Percentiles rank a stretch among this genome's conserved stretches.
Conservation (phyloP, 192 early-diverging fungal genomes). For the Coemansia biformis region DNA sequence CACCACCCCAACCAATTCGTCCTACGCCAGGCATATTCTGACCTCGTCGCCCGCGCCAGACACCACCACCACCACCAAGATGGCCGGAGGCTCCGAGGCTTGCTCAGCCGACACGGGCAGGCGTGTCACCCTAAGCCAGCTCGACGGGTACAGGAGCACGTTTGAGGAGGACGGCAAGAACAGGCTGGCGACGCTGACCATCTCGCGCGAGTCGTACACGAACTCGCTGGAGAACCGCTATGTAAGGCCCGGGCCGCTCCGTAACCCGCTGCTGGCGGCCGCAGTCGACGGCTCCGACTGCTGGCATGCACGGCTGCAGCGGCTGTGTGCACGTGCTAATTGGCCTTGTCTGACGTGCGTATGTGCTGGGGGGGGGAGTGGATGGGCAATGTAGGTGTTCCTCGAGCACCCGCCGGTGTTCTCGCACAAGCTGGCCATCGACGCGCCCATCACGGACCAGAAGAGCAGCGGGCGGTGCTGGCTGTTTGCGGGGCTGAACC, state of each 20-base stretch:
- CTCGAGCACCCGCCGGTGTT: conserved; percentile 33
- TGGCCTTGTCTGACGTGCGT: not conserved
- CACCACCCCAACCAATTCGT: conserved; percentile 11
- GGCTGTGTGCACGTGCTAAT: no score
- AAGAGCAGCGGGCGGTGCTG: conserved; percentile 73
- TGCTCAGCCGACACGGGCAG: not conserved
- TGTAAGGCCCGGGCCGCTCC: no score
- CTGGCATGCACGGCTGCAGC: no score
- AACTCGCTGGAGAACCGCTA: conserved; percentile 58
- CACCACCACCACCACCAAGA: conserved; percentile 5
- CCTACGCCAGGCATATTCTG: conserved; percentile 34
- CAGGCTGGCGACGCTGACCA: conserved; percentile 60
- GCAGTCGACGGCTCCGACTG: not conserved
- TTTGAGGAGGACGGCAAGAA: conserved; percentile 67
- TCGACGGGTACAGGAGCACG: conserved; percentile 23
- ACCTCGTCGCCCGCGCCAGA: conserved; percentile 1
- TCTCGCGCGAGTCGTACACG: conserved; percentile 55
- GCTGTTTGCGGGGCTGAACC: conserved; percentile 77
- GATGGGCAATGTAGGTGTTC: conserved; percentile 12
- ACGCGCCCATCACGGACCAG: conserved; percentile 63
- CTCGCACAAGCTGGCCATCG: conserved; percentile 48
- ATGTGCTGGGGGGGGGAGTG: not conserved
- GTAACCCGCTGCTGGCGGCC: conserved; percentile 6
- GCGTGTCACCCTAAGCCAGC: conserved; percentile 19
- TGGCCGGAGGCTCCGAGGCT: no score